These are phyloP conservation scores for Zopfochytrium polystomum DNA, from an alignment of 371 early-diverging fungal species.

Conservation along the genomic window DNA sequence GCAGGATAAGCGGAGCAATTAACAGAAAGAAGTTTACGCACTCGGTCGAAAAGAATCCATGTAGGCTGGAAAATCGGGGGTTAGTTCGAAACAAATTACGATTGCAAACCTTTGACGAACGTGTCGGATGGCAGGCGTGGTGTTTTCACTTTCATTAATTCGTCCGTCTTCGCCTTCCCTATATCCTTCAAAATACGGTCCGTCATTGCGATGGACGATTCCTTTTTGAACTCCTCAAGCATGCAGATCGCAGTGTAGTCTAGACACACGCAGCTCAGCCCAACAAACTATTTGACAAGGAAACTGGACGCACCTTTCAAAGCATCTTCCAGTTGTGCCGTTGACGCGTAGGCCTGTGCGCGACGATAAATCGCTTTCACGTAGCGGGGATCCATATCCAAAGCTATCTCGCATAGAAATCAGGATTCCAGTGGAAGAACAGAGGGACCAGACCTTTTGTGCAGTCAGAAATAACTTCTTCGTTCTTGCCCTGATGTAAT, in stretches of 20 bases:
- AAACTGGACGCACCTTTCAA: constrained; percentile 58
- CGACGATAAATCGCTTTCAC: constrained; percentile 50
- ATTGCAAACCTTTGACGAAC: constrained; percentile 67
- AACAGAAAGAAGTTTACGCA: not conserved
- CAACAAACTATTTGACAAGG: not conserved
- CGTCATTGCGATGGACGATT: constrained; percentile 72
- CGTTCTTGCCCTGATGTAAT: constrained; percentile 51
- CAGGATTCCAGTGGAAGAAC: not conserved
- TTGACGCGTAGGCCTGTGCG: constrained; percentile 50
- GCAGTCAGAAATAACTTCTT: constrained; percentile 60
- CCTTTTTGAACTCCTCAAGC: constrained; percentile 88
- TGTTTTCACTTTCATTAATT: constrained; percentile 58
- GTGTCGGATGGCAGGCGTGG: constrained; percentile 76
- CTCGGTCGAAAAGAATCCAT: constrained; percentile 76
- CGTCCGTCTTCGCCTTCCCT: constrained; percentile 72
- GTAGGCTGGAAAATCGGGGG: too few relatives aligned
- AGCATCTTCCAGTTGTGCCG: constrained; percentile 65
- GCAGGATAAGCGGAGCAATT: not conserved
- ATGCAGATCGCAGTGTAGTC: constrained; percentile 92
- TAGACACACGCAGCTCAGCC: constrained; percentile 15
- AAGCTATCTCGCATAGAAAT: constrained; percentile 24
- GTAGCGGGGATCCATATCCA: constrained; percentile 43
- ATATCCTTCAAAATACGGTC: constrained; percentile 86
- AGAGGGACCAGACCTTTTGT: constrained; percentile 32
- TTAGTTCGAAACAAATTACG: not conserved